These are phyloP conservation scores for Prunus padus DNA, from an alignment of 306 rosid species.

Conservation along the genomic window DNA sequence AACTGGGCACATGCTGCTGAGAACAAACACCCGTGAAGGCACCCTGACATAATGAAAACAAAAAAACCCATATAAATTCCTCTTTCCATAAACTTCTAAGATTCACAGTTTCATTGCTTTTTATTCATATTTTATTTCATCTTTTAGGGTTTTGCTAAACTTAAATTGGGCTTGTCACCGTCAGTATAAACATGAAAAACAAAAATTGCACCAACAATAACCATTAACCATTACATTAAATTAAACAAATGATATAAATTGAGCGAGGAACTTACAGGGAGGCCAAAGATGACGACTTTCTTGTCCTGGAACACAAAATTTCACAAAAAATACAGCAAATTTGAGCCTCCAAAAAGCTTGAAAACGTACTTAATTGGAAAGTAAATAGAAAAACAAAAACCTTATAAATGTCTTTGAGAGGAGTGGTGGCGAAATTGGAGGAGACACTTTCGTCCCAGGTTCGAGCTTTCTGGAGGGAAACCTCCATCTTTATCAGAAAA, in stretches of 20 bases:
- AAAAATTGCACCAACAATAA: not conserved
- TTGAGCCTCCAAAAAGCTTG: not conserved
- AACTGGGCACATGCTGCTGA: constrained; percentile 80
- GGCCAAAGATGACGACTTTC: constrained; percentile 89
- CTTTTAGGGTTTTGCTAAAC: not conserved
- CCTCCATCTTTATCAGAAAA: no score
- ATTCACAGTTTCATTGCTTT: not conserved
- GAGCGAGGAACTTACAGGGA: constrained; percentile 63
- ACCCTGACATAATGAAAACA: constrained; percentile 51
- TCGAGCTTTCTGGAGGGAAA: no score
- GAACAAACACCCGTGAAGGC: constrained; percentile 96
- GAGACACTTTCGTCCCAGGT: constrained; percentile 87
- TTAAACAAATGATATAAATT: no score
- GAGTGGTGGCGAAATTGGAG: constrained; percentile 79
- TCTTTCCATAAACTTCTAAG: not conserved
- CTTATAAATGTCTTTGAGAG: constrained; percentile 80
- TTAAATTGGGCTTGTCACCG: not conserved
- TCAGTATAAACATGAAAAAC: not conserved
- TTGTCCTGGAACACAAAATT: constrained; percentile 55
- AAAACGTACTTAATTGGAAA: not conserved
- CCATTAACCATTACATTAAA: no score
- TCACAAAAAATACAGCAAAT: not conserved
- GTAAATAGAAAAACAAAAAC: constrained; percentile 21
- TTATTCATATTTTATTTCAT: not conserved
- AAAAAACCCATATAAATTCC: not conserved